Conservation (phyloP, 169 alveolate genomes). For the Amoebophrya sp. region DNA sequence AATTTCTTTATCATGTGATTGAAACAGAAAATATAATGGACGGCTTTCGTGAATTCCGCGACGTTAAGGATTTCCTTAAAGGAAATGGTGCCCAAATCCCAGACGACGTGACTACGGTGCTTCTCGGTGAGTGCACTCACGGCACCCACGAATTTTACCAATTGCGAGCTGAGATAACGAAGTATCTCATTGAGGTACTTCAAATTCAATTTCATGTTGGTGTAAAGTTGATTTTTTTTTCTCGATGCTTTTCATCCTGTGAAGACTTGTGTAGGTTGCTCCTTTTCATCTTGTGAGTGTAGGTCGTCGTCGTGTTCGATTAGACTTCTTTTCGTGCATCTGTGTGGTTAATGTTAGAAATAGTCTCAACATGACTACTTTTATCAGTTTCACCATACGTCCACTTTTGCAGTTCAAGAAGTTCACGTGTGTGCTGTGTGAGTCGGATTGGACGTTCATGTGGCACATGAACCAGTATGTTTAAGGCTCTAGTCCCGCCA, state of each 20-base stretch:
- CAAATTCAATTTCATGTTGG: not conserved
- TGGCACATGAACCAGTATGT: slow-evolving; percentile 47
- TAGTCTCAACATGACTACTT: no score
- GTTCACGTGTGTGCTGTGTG: slow-evolving; percentile 36
- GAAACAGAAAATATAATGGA: no score
- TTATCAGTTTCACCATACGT: no score
- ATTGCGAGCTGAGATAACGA: slow-evolving; percentile 36
- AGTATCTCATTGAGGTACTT: not conserved
- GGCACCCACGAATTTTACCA: slow-evolving; percentile 46
- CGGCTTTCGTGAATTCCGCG: not conserved
- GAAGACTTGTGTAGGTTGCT: no score
- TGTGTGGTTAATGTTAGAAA: no score
- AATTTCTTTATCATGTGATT: no score
- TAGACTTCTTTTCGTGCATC: no score
- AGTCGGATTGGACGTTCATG: slow-evolving; percentile 44
- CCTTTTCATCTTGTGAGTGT: no score
- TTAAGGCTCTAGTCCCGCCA: not conserved
- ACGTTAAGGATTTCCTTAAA: not conserved
- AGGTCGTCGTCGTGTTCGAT: no score
- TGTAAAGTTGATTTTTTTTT: not conserved
- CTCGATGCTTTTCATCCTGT: no score
- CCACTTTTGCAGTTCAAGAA: slow-evolving; percentile 39
- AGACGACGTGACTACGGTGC: slow-evolving; percentile 41
- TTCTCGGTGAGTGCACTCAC: slow-evolving; percentile 45
- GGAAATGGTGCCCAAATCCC: slow-evolving; percentile 26